Evolutionary conservation across 1,284 basidiomycete genomes (phyloP).

Genomic region (Naganishia sp.): DNA sequence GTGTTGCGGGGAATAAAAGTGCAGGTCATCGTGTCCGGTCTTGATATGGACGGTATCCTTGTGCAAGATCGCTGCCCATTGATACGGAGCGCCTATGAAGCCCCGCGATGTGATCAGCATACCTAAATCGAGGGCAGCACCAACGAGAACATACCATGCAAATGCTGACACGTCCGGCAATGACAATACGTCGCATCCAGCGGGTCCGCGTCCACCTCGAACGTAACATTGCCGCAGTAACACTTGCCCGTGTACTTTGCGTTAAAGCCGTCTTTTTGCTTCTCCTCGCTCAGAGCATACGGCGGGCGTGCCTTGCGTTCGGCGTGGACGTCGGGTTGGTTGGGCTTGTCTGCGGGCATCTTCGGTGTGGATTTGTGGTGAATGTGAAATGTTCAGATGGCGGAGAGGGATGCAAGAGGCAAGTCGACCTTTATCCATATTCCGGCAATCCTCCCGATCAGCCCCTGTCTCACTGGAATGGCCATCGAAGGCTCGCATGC

Average conservation of each 20-base stretch:
- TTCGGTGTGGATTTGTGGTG: neutral
- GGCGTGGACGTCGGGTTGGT: constrained; percentile 28
- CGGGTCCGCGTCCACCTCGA: constrained; percentile 32
- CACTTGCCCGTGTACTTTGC: constrained; percentile 32
- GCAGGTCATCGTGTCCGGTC: constrained; percentile 31
- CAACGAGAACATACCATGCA: constrained; percentile 24
- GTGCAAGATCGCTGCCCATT: constrained; percentile 35
- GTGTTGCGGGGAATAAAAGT: constrained; percentile 33
- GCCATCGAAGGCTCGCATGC: neutral
- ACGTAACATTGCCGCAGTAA: constrained; percentile 34
- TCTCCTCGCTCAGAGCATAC: constrained; percentile 33
- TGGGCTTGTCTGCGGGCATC: constrained; percentile 30
- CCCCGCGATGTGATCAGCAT: too few species aligned
- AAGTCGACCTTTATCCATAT: too few species aligned
- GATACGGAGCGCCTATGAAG: constrained; percentile 30
- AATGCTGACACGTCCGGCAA: constrained; percentile 30
- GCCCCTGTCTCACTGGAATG: neutral
- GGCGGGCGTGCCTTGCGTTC: constrained; percentile 31
- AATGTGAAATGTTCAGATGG: neutral
- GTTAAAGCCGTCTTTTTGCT: constrained; percentile 33
- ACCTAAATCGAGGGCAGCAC: neutral
- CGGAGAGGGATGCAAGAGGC: neutral
- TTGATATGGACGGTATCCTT: constrained; percentile 35
- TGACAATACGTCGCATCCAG: constrained; percentile 33
- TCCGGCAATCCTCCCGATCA: neutral